Conservation (phyloP, 2,329 filamentous ascomycete genomes). For the Pyrenophora teres region DNA sequence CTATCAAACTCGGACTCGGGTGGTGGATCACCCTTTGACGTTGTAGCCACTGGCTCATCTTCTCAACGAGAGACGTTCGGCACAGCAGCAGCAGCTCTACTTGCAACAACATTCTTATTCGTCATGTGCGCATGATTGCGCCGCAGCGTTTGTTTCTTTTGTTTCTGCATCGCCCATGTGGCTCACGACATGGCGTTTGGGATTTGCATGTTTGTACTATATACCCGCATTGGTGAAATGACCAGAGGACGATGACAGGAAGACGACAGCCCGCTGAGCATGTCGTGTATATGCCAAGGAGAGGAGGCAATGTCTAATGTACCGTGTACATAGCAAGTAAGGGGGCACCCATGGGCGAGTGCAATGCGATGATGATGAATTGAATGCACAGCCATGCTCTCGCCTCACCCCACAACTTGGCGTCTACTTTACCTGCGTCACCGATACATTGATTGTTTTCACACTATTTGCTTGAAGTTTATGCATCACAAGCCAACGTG, state of each 20-base stretch:
- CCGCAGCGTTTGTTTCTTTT: constrained; percentile 3
- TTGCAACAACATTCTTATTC: constrained; percentile 17
- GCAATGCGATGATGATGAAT: constrained; percentile 1
- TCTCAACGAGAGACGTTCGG: constrained; percentile 13
- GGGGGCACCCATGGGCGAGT: neutral
- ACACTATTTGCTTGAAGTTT: neutral
- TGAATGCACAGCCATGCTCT: neutral
- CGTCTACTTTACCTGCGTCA: neutral
- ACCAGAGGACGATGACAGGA: neutral
- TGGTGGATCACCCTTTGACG: constrained; percentile 55
- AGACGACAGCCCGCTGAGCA: neutral
- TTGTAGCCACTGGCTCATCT: constrained; percentile 30
- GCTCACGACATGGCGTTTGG: constrained; percentile 25
- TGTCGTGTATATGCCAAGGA: neutral
- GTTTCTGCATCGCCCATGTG: constrained; percentile 14
- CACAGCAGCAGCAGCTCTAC: constrained; percentile 13
- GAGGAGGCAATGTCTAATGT: no score
- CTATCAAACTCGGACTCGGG: constrained; percentile 46
- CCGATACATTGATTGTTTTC: neutral
- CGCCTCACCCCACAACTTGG: neutral
- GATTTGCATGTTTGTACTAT: constrained; percentile 29
- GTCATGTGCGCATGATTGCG: constrained; percentile 13
- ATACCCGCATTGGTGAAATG: constrained; percentile 29
- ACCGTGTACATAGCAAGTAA: neutral
- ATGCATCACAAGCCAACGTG: constrained; percentile 2